A percentile compares a stretch with the other conserved stretches of the same genome.
Evolutionary conservation across 768 basidiomycete genomes (phyloP).

Genomic region (Mycena rosella): DNA sequence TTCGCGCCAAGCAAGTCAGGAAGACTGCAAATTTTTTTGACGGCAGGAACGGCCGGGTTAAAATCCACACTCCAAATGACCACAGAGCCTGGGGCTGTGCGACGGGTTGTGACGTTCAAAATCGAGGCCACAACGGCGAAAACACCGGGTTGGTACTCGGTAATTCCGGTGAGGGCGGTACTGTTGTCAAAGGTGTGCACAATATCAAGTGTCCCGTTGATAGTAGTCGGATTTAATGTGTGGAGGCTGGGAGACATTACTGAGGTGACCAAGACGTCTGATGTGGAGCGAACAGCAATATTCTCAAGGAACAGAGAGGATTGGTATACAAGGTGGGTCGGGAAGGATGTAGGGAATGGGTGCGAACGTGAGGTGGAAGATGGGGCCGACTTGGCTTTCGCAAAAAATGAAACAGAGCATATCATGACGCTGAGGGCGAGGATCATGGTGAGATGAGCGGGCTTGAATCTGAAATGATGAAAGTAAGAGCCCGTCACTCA

Average conservation of each 20-base stretch:
- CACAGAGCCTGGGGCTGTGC: conserved; percentile 2
- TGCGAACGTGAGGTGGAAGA: no score
- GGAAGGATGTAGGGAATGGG: neutral
- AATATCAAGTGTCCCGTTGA: conserved; percentile 11
- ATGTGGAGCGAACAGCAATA: conserved; percentile 20
- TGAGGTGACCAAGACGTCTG: conserved; percentile 22
- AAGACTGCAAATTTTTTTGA: neutral
- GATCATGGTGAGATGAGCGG: neutral
- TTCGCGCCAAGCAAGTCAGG: neutral
- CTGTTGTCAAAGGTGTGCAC: conserved; percentile 19
- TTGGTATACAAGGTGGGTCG: conserved; percentile 5
- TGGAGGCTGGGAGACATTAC: conserved; percentile 16
- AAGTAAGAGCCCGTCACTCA: no score
- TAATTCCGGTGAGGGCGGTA: conserved; percentile 23
- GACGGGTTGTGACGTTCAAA: neutral
- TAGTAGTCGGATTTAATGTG: conserved; percentile 6
- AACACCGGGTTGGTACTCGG: conserved; percentile 16
- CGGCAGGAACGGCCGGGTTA: neutral
- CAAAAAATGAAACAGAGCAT: neutral
- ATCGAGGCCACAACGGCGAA: conserved; percentile 14
- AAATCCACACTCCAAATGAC: conserved; percentile 27
- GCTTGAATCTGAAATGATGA: no score
- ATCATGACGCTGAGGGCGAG: neutral
- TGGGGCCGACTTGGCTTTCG: neutral
- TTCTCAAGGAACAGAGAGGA: conserved; percentile 23